phyloP scores from a whole-genome alignment of 108 stramenopile species.

The Cyclostephanos invisitatus region DNA sequence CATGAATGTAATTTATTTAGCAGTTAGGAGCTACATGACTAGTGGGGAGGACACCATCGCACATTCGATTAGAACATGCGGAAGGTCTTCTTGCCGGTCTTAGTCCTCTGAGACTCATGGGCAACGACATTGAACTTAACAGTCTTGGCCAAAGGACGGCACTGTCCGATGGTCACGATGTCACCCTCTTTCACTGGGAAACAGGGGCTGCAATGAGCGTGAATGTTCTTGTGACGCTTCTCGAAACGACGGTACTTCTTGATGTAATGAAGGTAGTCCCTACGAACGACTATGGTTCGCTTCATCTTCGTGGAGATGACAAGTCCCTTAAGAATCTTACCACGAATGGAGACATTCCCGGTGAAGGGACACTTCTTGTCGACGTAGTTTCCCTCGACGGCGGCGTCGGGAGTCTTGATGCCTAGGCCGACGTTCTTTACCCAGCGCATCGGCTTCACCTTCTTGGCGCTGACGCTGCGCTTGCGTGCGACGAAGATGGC shows the following conservation, averaged over 20 bases:
- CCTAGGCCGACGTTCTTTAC: constrained; percentile 97
- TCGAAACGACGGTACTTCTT: constrained; percentile 99
- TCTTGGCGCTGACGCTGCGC: constrained; percentile 74
- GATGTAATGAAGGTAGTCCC: constrained; percentile 99
- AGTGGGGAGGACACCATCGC: background rate
- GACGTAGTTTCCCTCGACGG: constrained; percentile 96
- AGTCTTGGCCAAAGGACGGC: constrained; percentile 99
- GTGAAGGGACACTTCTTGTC: constrained; percentile 99
- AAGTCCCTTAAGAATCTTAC: constrained; percentile 97
- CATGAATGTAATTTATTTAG: background rate
- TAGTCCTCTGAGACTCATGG: constrained; percentile 78
- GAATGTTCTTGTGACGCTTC: constrained; percentile 99
- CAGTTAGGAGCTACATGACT: background rate
- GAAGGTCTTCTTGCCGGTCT: constrained; percentile 87
- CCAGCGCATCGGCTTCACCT: constrained; percentile 94
- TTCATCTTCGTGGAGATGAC: constrained; percentile 99
- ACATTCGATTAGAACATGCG: constrained; percentile 80
- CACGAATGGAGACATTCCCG: constrained; percentile 98
- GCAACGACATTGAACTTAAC: constrained; percentile 96
- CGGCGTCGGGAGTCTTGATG: constrained; percentile 97
- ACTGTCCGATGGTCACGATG: constrained; percentile 99
- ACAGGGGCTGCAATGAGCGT: constrained; percentile 97
- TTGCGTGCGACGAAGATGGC: constrained; percentile 98
- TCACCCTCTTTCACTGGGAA: constrained; percentile 99
- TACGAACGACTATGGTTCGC: constrained; percentile 97